Conservation (phyloP, 441 rosid genomes). For the Adansonia gregorii region DNA sequence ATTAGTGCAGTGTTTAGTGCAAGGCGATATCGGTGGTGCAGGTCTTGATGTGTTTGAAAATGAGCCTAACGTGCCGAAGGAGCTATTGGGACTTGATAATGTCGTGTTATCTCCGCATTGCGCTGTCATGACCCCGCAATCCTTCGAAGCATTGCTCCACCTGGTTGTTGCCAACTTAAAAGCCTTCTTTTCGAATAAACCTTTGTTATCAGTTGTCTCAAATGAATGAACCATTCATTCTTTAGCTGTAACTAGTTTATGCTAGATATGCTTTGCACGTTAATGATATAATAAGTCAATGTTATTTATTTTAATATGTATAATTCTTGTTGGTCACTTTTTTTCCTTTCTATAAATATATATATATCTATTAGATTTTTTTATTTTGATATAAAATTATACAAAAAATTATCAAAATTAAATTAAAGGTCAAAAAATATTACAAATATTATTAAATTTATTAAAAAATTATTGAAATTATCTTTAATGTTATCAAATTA, state of each 20-base stretch:
- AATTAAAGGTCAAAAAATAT: no score
- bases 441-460: no score
- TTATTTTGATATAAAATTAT: no score
- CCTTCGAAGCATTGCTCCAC: conserved; percentile 31
- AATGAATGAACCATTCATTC: neutral
- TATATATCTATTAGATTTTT: no score
- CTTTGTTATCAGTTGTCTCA: conserved; percentile 29
- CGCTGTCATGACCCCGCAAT: conserved; percentile 31
- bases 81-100: conserved; percentile 41
- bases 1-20: conserved; percentile 34
- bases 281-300: no score
- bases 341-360: no score
- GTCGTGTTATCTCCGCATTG: conserved; percentile 43
- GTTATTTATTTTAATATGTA: no score
- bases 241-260: neutral
- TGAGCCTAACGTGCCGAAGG: conserved; percentile 40
- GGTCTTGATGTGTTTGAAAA: conserved; percentile 48
- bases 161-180: conserved; percentile 33
- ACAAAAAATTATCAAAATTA: no score
- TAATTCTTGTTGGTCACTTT: no score
- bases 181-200: conserved; percentile 39
- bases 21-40: conserved; percentile 41
- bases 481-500: no score
- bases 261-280: no score
- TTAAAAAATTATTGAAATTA: no score